Evolutionary conservation across 257 asterid species (phyloP).

Genomic region (Solanum pimpinellifolium): DNA sequence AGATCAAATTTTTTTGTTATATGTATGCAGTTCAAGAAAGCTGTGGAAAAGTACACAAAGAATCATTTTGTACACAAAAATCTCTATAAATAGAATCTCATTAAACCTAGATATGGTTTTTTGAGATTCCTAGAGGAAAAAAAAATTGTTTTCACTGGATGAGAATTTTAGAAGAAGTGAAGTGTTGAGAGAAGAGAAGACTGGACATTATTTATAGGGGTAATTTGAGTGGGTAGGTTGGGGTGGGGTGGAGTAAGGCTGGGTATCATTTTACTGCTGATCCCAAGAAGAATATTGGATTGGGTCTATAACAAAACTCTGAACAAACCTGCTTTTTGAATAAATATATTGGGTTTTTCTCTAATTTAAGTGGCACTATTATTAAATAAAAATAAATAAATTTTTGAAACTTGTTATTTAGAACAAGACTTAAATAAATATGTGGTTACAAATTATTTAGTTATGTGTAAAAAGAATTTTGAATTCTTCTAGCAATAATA

Average conservation of each 20-base stretch:
- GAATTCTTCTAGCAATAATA: neutral
- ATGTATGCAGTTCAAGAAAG: constrained; percentile 90
- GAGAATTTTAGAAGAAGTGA: neutral
- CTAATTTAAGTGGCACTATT: rapidly evolving
- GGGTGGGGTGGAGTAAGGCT: neutral
- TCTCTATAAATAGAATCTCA: neutral
- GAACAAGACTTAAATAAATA: no score
- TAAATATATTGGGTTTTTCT: no score
- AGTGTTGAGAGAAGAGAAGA: neutral
- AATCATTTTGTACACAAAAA: constrained; percentile 16
- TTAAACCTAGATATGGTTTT: constrained; percentile 26
- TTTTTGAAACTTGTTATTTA: neutral
- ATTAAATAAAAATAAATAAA: no score
- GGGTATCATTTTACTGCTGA: constrained; percentile 45
- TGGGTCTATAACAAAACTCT: constrained; percentile 31
- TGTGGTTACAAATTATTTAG: neutral
- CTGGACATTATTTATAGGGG: constrained; percentile 42
- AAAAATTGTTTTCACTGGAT: neutral
- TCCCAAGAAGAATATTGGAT: constrained; percentile 96
- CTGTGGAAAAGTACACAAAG: constrained; percentile 84
- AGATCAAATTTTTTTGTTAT: neutral
- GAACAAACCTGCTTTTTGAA: constrained; percentile 1
- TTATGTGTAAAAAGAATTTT: neutral
- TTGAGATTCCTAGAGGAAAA: neutral
- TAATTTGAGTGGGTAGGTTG: neutral